Conservation (phyloP, 129 eudicot genomes). For the Flaveria sonorensis region DNA sequence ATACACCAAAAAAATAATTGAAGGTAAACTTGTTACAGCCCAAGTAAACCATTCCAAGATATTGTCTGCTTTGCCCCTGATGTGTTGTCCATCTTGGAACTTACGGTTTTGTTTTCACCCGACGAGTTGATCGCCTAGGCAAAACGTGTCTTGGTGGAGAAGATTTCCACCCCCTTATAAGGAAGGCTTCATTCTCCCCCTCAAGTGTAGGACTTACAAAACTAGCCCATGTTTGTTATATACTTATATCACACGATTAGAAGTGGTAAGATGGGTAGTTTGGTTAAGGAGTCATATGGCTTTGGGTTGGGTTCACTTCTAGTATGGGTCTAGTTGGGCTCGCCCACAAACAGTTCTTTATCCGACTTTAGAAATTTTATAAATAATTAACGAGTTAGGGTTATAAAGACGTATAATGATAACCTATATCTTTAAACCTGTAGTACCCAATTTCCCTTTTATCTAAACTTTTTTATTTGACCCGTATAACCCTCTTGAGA, state of each 20-base stretch:
- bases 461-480: not conserved
- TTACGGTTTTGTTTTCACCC: no score
- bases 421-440: not conserved
- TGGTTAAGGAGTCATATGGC: not conserved
- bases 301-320: not conserved
- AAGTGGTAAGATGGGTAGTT: not conserved
- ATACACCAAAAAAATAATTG: not conserved
- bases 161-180: no score
- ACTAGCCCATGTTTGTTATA: not conserved
- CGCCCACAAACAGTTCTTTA: no score
- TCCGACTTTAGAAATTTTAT: no score
- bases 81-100: no score
- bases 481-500: not conserved
- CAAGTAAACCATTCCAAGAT: not conserved
- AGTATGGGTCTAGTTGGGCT: not conserved
- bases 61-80: no score
- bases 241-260: not conserved
- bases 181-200: no score
- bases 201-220: no score
- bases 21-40: not conserved
- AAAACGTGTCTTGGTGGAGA: no score
- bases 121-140: no score
- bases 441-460: not conserved
- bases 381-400: no score
- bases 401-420: not conserved